Conservation (phyloP, 768 basidiomycete genomes). For the Gymnopilus junonius region DNA sequence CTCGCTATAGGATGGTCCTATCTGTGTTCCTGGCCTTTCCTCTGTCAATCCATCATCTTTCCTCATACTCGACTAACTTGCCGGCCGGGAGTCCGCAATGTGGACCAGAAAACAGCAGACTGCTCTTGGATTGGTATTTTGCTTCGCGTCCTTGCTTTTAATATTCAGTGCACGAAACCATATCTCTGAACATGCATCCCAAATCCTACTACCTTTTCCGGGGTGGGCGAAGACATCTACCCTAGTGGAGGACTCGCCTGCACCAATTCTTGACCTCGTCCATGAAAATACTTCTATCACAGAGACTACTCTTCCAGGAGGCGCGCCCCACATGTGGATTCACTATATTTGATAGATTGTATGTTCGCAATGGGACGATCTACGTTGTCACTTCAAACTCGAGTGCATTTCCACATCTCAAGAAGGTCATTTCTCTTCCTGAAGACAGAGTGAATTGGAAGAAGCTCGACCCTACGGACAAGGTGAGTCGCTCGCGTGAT, state of each 20-base stretch:
- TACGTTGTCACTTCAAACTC: constrained; percentile 56
- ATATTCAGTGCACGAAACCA: not conserved
- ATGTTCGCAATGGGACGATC: constrained; percentile 75
- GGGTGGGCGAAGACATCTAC: not conserved
- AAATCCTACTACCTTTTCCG: not conserved
- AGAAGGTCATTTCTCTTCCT: constrained; percentile 42
- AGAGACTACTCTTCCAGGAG: constrained; percentile 33
- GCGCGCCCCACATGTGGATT: constrained; percentile 63
- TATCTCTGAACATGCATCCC: not conserved
- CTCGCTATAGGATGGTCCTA: not conserved
- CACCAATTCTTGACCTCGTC: not conserved
- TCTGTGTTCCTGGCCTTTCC: not conserved
- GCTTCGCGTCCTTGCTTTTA: not conserved
- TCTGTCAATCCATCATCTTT: not conserved
- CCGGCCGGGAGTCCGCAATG: not conserved
- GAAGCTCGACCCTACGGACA: constrained; percentile 33
- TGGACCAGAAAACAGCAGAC: not conserved
- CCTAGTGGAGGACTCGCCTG: not conserved
- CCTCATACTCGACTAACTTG: not conserved
- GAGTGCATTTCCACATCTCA: constrained; percentile 46
- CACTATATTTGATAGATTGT: constrained; percentile 74
- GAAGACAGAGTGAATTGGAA: constrained; percentile 20
- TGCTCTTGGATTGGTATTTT: not conserved
- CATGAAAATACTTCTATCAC: not conserved
- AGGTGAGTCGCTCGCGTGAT: constrained; percentile 24